These are phyloP conservation scores for Tricholoma furcatifolium DNA, from an alignment of 768 basidiomycete genomes.

Conservation along the genomic window DNA sequence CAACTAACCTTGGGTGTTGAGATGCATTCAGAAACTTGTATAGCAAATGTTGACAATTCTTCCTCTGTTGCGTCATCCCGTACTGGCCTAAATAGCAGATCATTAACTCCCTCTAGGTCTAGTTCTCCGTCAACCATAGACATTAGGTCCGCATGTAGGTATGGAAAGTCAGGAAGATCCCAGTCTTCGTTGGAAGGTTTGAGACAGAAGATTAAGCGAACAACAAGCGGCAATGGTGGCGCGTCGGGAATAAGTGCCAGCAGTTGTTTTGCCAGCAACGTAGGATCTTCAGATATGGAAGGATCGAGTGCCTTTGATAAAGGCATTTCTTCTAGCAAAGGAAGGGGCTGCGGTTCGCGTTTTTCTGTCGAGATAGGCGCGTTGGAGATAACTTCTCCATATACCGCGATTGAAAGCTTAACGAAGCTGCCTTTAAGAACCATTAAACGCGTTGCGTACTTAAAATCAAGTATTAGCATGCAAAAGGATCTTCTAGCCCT, in stretches of 20 bases:
- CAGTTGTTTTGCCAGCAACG: slow-evolving; percentile 57
- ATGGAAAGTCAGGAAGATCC: slow-evolving; percentile 73
- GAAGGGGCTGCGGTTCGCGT: slow-evolving; percentile 44
- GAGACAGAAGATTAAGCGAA: slow-evolving; percentile 76
- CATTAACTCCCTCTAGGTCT: slow-evolving; percentile 57
- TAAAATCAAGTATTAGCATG: slow-evolving; percentile 2
- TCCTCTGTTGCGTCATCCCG: slow-evolving; percentile 54
- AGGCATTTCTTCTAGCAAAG: slow-evolving; percentile 30
- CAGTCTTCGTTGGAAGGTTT: slow-evolving; percentile 80
- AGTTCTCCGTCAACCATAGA: slow-evolving; percentile 45
- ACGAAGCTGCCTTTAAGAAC: slow-evolving; percentile 77
- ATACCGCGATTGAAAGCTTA: slow-evolving; percentile 62
- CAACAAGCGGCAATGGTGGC: slow-evolving; percentile 61
- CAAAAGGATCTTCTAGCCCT: background rate
- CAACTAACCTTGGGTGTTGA: slow-evolving; percentile 48
- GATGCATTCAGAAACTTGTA: slow-evolving; percentile 52
- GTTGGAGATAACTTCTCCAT: slow-evolving; percentile 56
- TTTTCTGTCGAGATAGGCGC: slow-evolving; percentile 27
- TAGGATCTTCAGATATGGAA: slow-evolving; percentile 58
- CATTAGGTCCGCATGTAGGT: slow-evolving; percentile 62
- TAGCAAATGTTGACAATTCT: slow-evolving; percentile 51
- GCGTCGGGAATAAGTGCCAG: slow-evolving; percentile 60
- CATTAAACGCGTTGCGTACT: slow-evolving; percentile 78
- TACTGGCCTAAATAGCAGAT: slow-evolving; percentile 55
- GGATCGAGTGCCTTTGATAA: slow-evolving; percentile 59